Evolutionary conservation across 2,329 filamentous ascomycete species (phyloP).

Genomic region (Pyrenochaeta sp.): DNA sequence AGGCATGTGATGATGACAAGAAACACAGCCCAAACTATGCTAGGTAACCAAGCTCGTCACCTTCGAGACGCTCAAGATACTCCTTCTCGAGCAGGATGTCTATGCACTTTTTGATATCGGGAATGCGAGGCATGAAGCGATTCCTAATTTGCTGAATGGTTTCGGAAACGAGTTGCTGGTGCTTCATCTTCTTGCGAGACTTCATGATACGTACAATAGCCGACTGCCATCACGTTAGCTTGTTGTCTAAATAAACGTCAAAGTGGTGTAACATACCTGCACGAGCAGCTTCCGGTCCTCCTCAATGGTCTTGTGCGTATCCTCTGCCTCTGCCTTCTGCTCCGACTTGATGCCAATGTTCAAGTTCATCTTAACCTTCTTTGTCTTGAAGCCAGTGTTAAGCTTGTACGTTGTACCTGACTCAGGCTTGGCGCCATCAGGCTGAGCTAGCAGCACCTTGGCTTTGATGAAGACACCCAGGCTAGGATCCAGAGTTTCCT

Average conservation of each 20-base stretch:
- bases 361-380: slow-evolving; percentile 96
- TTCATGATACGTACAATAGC: slow-evolving; percentile 99
- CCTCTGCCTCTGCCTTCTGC: slow-evolving; percentile 92
- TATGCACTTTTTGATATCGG: slow-evolving; percentile 99
- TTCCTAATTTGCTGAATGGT: slow-evolving; percentile 94
- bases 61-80: slow-evolving; percentile 93
- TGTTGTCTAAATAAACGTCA: background rate
- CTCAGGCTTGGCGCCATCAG: slow-evolving; percentile 76
- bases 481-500: slow-evolving; percentile 85
- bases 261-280: slow-evolving; percentile 71
- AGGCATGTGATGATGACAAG: background rate
- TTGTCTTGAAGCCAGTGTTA: slow-evolving; percentile 96
- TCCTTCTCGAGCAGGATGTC: slow-evolving; percentile 99
- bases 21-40: slow-evolving; percentile 70
- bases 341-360: slow-evolving; percentile 96
- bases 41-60: slow-evolving; percentile 92
- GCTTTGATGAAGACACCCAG: slow-evolving; percentile 89
- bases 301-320: slow-evolving; percentile 99
- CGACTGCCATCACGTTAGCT: slow-evolving; percentile 67
- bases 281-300: slow-evolving; percentile 96
- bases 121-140: slow-evolving; percentile 90
- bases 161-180: slow-evolving; percentile 90
- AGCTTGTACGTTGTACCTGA: slow-evolving; percentile 81
- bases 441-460: slow-evolving; percentile 79
- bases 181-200: slow-evolving; percentile 98